Conservation (phyloP, 2,329 filamentous ascomycete species). For the Microdochium paspali region DNA sequence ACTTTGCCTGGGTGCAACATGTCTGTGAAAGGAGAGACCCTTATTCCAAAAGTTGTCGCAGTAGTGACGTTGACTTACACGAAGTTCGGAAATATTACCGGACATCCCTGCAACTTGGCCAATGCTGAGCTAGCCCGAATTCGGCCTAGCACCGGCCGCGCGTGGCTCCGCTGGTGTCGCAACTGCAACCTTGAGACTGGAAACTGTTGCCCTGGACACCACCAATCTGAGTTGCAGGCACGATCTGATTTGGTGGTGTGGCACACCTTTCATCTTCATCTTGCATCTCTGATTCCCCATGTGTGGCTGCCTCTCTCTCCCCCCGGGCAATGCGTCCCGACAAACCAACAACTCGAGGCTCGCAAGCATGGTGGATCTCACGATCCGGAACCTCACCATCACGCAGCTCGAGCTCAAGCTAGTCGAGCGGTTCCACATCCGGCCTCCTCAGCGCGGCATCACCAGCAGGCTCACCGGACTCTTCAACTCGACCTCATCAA, state of each 20-base stretch:
- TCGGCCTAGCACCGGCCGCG: too few relatives aligned
- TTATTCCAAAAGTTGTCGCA: too few relatives aligned
- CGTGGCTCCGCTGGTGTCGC: too few relatives aligned
- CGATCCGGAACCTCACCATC: constrained; percentile 73
- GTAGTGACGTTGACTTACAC: too few relatives aligned
- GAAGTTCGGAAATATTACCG: too few relatives aligned
- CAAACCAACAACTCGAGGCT: background rate
- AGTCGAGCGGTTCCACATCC: constrained; percentile 62
- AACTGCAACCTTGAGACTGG: too few relatives aligned
- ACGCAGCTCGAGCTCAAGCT: constrained; percentile 61
- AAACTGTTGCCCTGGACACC: too few relatives aligned
- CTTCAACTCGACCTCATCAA: constrained; percentile 29
- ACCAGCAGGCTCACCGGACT: constrained; percentile 31
- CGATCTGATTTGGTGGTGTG: background rate
- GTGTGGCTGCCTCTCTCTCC: background rate
- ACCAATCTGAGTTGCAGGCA: background rate
- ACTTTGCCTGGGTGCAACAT: too few relatives aligned
- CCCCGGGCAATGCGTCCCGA: background rate
- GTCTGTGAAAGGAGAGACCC: too few relatives aligned
- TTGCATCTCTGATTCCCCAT: background rate
- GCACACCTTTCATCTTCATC: too few relatives aligned
- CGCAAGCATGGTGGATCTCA: constrained; percentile 44
- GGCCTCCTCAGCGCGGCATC: constrained; percentile 31
- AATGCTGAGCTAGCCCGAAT: too few relatives aligned
- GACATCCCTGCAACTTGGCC: too few relatives aligned